These are phyloP conservation scores for Cercospora zeae-maydis DNA, from an alignment of 2,329 filamentous ascomycete genomes.

Conservation along the genomic window DNA sequence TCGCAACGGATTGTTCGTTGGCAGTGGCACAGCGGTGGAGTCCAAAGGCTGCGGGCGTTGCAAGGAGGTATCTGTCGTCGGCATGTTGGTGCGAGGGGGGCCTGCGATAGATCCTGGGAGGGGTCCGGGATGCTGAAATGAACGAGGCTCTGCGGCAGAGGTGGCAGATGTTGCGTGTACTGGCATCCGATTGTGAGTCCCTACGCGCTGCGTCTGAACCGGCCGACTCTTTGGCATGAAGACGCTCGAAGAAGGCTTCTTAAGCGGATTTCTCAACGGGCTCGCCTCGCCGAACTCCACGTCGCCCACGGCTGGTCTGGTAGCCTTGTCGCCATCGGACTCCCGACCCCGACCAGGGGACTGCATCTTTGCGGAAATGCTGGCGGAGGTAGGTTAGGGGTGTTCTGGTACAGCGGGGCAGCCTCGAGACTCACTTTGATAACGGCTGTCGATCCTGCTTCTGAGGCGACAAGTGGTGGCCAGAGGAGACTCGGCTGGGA, in stretches of 20 bases:
- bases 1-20: slow-evolving; percentile 46
- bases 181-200: slow-evolving; percentile 13
- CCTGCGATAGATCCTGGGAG: slow-evolving; percentile 23
- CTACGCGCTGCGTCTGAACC: slow-evolving; percentile 10
- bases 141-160: not conserved
- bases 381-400: not conserved
- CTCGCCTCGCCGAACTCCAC: slow-evolving; percentile 58
- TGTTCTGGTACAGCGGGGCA: not conserved
- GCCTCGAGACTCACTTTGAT: slow-evolving; percentile 24
- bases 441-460: slow-evolving; percentile 26
- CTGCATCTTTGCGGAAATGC: slow-evolving; percentile 35
- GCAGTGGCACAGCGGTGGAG: slow-evolving; percentile 29
- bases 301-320: slow-evolving; percentile 17
- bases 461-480: slow-evolving; percentile 23
- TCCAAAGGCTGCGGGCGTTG: not conserved
- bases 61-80: slow-evolving; percentile 16
- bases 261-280: slow-evolving; percentile 50
- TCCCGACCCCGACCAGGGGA: slow-evolving; percentile 25
- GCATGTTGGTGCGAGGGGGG: slow-evolving; percentile 21
- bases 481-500: slow-evolving; percentile 23
- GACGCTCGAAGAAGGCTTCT: slow-evolving; percentile 27
- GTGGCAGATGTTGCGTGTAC: not conserved
- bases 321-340: not conserved
- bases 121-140: not conserved
- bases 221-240: slow-evolving; percentile 29